Evolutionary conservation across 768 basidiomycete genomes (phyloP).

Genomic region (Porphyrellus cyaneotinctus): DNA sequence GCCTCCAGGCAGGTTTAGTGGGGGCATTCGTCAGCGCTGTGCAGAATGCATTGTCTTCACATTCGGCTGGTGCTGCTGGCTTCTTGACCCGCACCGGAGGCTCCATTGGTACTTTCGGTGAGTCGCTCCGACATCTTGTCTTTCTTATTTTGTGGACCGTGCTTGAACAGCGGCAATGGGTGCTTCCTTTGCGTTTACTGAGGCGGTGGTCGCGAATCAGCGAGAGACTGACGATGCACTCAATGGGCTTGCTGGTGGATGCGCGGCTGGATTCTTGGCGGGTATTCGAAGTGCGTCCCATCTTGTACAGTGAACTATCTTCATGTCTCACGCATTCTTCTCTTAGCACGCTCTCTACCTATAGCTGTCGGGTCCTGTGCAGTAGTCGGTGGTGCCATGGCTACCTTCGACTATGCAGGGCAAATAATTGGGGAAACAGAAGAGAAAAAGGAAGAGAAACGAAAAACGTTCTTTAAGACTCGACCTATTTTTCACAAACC

Average conservation of each 20-base stretch:
- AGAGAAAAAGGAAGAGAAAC: conserved; percentile 59
- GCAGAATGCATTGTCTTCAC: conserved; percentile 78
- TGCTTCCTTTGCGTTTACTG: conserved; percentile 78
- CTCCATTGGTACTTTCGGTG: conserved; percentile 90
- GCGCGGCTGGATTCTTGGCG: conserved; percentile 90
- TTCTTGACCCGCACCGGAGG: conserved; percentile 84
- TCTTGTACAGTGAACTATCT: not conserved
- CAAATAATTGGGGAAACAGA: conserved; percentile 47
- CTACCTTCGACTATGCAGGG: conserved; percentile 77
- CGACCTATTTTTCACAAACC: conserved; percentile 37
- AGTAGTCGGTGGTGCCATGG: conserved; percentile 73
- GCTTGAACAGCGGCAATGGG: conserved; percentile 75
- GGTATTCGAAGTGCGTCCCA: conserved; percentile 67
- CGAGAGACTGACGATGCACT: conserved; percentile 74
- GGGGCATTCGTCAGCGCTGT: conserved; percentile 67
- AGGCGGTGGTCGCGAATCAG: conserved; percentile 76
- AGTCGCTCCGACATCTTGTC: conserved; percentile 23
- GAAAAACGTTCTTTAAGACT: conserved; percentile 83
- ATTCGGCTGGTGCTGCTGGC: conserved; percentile 78
- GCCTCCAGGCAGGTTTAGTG: conserved; percentile 61
- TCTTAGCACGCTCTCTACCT: conserved; percentile 76
- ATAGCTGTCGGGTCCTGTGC: conserved; percentile 76
- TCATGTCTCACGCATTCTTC: conserved; percentile 12
- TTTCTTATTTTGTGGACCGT: conserved; percentile 2
- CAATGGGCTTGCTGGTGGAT: conserved; percentile 83